Evolutionary conservation across 2,329 filamentous ascomycete species (phyloP).

Genomic region (Sphaerulina populicola): DNA sequence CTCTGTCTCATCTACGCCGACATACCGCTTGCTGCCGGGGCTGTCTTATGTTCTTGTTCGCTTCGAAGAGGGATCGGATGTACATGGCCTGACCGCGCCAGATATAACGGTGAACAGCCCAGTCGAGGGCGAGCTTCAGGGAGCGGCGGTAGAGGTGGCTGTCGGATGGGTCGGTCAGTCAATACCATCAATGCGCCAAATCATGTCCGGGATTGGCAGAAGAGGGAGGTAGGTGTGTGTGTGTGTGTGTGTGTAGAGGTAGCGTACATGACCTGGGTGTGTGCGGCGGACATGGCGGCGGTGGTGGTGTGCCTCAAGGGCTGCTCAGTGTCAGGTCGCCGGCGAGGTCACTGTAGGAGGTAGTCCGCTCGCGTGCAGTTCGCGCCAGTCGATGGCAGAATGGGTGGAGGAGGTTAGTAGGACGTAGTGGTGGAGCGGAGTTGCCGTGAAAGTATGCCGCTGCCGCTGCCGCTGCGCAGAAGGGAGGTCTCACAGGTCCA

Average conservation of each 20-base stretch:
- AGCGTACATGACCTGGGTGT: slow-evolving; percentile 29
- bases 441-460: too few species aligned
- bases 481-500: too few species aligned
- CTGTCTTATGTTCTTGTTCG: slow-evolving; percentile 76
- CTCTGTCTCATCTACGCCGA: neutral
- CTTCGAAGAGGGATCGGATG: slow-evolving; percentile 89
- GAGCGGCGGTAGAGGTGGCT: slow-evolving; percentile 80
- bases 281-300: slow-evolving; percentile 29
- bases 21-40: slow-evolving; percentile 77
- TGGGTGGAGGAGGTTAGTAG: too few species aligned
- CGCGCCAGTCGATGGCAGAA: neutral
- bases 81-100: slow-evolving; percentile 97
- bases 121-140: slow-evolving; percentile 87
- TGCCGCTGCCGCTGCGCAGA: too few species aligned
- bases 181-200: neutral
- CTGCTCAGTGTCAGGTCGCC: neutral
- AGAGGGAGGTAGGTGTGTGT: neutral
- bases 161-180: slow-evolving; percentile 10
- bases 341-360: neutral
- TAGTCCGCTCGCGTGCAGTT: neutral
- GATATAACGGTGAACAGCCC: slow-evolving; percentile 83
- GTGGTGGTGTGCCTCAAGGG: neutral
- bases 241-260: too few species aligned
- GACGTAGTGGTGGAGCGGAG: too few species aligned
- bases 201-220: neutral